These are phyloP conservation scores for Suillus fuscotomentosus DNA, from an alignment of 768 basidiomycete species.

Conservation along the genomic window DNA sequence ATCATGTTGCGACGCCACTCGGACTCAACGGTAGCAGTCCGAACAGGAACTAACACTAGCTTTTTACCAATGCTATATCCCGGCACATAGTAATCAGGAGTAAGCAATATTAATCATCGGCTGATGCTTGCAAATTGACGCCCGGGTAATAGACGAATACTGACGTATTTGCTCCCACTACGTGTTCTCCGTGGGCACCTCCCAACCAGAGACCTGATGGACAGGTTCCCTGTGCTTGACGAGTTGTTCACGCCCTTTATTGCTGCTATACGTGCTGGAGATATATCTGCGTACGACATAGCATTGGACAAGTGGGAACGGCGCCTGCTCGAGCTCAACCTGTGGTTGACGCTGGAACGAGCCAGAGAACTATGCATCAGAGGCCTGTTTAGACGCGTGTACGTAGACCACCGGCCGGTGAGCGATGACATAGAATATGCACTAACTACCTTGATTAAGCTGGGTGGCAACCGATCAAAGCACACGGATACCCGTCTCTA, in stretches of 20 bases:
- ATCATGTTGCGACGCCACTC: not conserved
- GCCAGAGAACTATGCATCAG: conserved; percentile 86
- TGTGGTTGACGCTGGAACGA: conserved; percentile 85
- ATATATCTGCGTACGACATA: conserved; percentile 77
- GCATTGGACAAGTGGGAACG: conserved; percentile 72
- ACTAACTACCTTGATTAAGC: conserved; percentile 36
- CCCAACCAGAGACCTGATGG: conserved; percentile 69
- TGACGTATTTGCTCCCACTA: conserved; percentile 88
- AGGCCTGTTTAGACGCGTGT: conserved; percentile 78
- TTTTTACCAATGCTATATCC: conserved; percentile 77
- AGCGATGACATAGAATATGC: not conserved
- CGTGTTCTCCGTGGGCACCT: conserved; percentile 86
- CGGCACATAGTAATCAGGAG: conserved; percentile 79
- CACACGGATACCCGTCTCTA: conserved; percentile 75
- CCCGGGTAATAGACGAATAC: conserved; percentile 62
- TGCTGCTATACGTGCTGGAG: conserved; percentile 70
- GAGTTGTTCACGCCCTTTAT: conserved; percentile 82
- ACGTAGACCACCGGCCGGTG: conserved; percentile 27
- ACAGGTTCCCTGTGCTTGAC: conserved; percentile 68
- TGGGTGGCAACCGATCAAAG: conserved; percentile 77
- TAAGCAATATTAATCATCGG: conserved; percentile 33
- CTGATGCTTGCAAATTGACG: not conserved
- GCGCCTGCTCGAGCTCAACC: conserved; percentile 79
- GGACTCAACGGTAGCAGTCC: conserved; percentile 45
- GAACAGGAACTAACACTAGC: conserved; percentile 86